phyloP scores from a whole-genome alignment of 257 asterid genomes.

The Scutellaria minor region DNA sequence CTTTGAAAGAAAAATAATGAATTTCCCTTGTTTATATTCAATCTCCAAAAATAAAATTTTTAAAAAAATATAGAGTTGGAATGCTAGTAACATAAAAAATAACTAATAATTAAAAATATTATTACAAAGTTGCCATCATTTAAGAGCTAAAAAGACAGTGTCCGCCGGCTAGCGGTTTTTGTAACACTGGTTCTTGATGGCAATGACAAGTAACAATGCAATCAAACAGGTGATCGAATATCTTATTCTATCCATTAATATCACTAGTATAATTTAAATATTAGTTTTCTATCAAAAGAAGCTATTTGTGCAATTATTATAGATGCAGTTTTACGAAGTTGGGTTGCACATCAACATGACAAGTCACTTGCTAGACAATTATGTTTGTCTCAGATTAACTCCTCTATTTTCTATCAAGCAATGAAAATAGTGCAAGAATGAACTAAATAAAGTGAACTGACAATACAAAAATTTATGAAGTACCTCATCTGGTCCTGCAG shows the following conservation, averaged over 20 bases:
- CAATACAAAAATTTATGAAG: neutral
- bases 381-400: neutral
- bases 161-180: too few species aligned
- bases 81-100: too few species aligned
- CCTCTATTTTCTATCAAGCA: neutral
- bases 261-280: neutral
- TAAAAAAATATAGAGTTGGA: too few species aligned
- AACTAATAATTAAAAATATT: too few species aligned
- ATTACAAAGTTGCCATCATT: too few species aligned
- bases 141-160: too few species aligned
- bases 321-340: neutral
- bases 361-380: neutral
- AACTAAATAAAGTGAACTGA: neutral
- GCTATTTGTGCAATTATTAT: neutral
- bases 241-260: neutral
- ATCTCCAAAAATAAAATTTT: too few species aligned
- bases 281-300: neutral
- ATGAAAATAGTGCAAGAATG: neutral
- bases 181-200: too few species aligned
- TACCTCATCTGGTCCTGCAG: slow-evolving; percentile 99
- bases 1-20: too few species aligned
- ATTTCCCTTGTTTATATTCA: too few species aligned
- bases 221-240: neutral
- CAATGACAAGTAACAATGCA: too few species aligned
- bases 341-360: neutral